These are phyloP conservation scores for Hippophae tibetana DNA, from an alignment of 306 rosid genomes.

Conservation along the genomic window DNA sequence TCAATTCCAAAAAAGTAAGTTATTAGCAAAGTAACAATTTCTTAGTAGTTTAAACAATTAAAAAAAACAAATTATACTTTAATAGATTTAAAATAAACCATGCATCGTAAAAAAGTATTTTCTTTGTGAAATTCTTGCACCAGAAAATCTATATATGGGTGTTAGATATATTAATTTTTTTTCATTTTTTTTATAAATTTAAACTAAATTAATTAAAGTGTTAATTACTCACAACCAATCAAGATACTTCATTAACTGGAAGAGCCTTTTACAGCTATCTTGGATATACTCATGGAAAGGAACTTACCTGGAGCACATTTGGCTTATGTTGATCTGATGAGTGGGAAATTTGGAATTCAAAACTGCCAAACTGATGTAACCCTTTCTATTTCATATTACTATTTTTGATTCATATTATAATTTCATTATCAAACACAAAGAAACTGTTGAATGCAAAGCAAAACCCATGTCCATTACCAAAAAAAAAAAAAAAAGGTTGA, in stretches of 20 bases:
- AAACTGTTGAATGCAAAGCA: slow-evolving; percentile 11
- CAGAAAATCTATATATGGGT: slow-evolving; percentile 52
- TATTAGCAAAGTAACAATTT: too few species aligned
- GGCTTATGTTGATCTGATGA: slow-evolving; percentile 29
- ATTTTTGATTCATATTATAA: slow-evolving; percentile 10
- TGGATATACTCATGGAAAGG: slow-evolving; percentile 33
- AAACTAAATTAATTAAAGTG: too few species aligned
- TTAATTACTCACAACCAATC: too few species aligned
- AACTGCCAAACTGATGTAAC: slow-evolving; percentile 16
- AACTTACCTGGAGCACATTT: slow-evolving; percentile 35
- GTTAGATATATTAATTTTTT: slow-evolving; percentile 31
- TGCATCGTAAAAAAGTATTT: too few species aligned
- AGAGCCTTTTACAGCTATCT: slow-evolving; percentile 43
- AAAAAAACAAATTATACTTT: too few species aligned
- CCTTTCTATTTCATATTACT: slow-evolving; percentile 2
- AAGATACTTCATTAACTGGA: slow-evolving; percentile 15
- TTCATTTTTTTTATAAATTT: too few species aligned
- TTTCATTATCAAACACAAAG: slow-evolving; percentile 13
- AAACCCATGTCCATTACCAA: slow-evolving; percentile 9
- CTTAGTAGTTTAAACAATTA: too few species aligned
- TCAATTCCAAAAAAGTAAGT: too few species aligned
- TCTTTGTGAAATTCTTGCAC: too few species aligned
- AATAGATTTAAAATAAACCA: too few species aligned
- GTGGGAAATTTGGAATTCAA: slow-evolving; percentile 41
- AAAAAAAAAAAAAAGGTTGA: slow-evolving; percentile 2